phyloP scores from a whole-genome alignment of 2,329 filamentous ascomycete species.

The Endocalyx cinctus region DNA sequence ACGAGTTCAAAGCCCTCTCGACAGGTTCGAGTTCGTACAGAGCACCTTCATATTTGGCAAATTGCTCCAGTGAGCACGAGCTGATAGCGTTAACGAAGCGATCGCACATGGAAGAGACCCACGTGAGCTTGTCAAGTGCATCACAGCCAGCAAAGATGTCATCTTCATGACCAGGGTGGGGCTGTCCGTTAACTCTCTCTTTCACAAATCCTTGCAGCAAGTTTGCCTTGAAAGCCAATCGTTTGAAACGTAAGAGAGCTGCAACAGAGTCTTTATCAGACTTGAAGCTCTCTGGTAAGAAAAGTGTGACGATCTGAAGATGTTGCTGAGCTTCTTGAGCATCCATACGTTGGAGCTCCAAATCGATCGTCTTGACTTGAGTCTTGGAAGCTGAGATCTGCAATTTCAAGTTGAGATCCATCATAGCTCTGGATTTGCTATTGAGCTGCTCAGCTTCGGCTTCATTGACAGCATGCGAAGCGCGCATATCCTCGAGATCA shows the following conservation, averaged over 20 bases:
- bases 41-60: conserved; percentile 72
- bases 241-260: conserved; percentile 80
- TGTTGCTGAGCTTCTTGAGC: conserved; percentile 87
- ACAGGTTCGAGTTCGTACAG: conserved; percentile 87
- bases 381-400: conserved; percentile 87
- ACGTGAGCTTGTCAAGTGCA: conserved; percentile 78
- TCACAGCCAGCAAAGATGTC: conserved; percentile 77
- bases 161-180: conserved; percentile 66
- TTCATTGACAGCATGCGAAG: conserved; percentile 88
- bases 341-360: conserved; percentile 81
- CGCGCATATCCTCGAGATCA: conserved; percentile 86
- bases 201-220: conserved; percentile 74
- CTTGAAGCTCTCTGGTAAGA: conserved; percentile 80
- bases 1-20: conserved; percentile 80
- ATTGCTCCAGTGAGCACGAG: conserved; percentile 72
- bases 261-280: conserved; percentile 81
- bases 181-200: conserved; percentile 67
- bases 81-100: conserved; percentile 78
- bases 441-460: conserved; percentile 88
- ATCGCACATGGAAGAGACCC: conserved; percentile 77
- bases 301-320: conserved; percentile 81
- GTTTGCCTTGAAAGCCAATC: conserved; percentile 82
- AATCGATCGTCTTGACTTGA: conserved; percentile 88
- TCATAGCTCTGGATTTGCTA: conserved; percentile 84
- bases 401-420: conserved; percentile 93